Evolutionary conservation across 169 alveolate genomes (phyloP), one percentile per base, ranked within the genome.

Genomic region (Eimeria mitis): DNA sequence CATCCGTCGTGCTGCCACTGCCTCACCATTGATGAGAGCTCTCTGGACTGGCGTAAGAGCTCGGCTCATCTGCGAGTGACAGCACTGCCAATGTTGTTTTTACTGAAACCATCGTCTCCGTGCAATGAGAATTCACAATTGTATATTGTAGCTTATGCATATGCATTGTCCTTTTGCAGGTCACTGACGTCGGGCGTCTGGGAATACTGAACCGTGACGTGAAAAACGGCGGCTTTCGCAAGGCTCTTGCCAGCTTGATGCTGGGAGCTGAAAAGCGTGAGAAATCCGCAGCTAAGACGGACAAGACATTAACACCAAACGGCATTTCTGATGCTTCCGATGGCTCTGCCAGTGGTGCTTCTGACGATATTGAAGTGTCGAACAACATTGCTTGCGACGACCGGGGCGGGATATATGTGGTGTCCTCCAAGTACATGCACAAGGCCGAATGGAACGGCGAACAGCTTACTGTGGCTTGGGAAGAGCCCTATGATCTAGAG

Each of bases 381-480:
- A 94, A 94, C 87, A 94, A 89, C 90, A 94, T 94, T 56, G 96
- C 96, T 25, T 94, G 96, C 83, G 96, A 95, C 81, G 95, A 95
- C 52, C 70, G 54, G 11, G 91, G 91, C 37, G 96, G 96, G 11
- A 95, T 95, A 28, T 95, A 88, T 59, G 95, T 95, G 54, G 96
- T 95, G 56, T 88, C 95, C 16, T 76, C 89, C 85, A 95, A 81
- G 87, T 88, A 59, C 63, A 87, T 95, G 96, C 96, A 95, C 70
- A 71, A 88, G 44, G 95, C 75, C 19, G 95, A 65, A 56, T 95
- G 96, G 96, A 73, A 87, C 56, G 95, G 95, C 11, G 68, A 61
- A 49, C 40, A 40, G 88, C 89, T 95, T 19, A 21, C 75, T 52
- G 56, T 95, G 44, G 40, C 85, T 14, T 95, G 96, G 96, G 96